phyloP scores from a whole-genome alignment of 2,329 filamentous ascomycete genomes.

The Monosporascus sp. region DNA sequence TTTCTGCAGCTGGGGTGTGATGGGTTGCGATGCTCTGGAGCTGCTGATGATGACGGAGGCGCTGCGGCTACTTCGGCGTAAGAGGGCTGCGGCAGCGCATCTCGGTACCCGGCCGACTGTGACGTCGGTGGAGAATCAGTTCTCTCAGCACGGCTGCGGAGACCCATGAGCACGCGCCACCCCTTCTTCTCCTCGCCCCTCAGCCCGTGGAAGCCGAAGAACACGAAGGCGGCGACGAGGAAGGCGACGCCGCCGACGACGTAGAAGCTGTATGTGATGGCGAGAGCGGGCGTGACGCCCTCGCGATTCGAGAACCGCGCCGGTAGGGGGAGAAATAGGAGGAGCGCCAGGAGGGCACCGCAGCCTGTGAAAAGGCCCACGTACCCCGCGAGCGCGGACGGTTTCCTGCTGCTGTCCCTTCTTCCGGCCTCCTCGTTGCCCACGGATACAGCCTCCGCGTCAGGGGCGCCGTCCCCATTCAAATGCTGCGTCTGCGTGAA shows the following conservation, averaged over 20 bases:
- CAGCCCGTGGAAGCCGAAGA: slow-evolving; percentile 66
- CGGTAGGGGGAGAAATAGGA: slow-evolving; percentile 80
- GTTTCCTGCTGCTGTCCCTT: slow-evolving; percentile 35
- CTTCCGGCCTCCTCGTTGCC: slow-evolving; percentile 10
- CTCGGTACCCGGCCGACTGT: too few relatives aligned
- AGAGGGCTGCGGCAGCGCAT: not conserved
- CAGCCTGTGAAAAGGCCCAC: slow-evolving; percentile 91
- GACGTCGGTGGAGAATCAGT: too few relatives aligned
- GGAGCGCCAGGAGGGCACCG: slow-evolving; percentile 79
- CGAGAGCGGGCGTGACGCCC: slow-evolving; percentile 66
- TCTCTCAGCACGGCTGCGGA: slow-evolving; percentile 6
- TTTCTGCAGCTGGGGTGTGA: not conserved
- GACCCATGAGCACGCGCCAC: slow-evolving; percentile 53
- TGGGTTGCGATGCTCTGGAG: not conserved
- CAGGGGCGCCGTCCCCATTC: slow-evolving; percentile 13
- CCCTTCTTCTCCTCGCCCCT: slow-evolving; percentile 75
- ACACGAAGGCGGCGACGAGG: slow-evolving; percentile 67
- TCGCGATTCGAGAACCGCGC: slow-evolving; percentile 67
- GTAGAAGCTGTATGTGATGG: slow-evolving; percentile 82
- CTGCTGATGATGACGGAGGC: not conserved
- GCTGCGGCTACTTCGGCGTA: not conserved
- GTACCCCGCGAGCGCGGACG: slow-evolving; percentile 69
- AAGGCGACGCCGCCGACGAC: slow-evolving; percentile 72
- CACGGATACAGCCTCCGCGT: slow-evolving; percentile 7
- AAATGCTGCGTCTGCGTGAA: slow-evolving; percentile 35